These are phyloP conservation scores for Lotmaria passim DNA, from an alignment of 208 protist species.

Conservation along the genomic window DNA sequence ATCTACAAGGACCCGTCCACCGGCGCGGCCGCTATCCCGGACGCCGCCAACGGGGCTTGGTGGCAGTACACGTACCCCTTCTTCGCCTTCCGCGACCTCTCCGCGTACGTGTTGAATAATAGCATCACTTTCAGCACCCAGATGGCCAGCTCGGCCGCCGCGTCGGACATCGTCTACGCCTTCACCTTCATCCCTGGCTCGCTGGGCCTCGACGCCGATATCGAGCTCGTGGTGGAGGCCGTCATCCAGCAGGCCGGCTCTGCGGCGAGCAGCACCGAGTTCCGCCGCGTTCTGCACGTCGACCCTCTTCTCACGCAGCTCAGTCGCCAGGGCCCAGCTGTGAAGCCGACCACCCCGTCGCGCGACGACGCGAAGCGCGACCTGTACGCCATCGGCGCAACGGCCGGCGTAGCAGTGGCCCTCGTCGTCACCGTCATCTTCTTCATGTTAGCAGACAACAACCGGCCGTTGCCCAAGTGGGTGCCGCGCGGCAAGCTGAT, in stretches of 20 bases:
- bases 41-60: constrained; percentile 41
- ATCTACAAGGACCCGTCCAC: constrained; percentile 65
- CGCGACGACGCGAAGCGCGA: constrained; percentile 33
- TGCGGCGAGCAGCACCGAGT: constrained; percentile 46
- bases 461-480: constrained; percentile 80
- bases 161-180: constrained; percentile 53
- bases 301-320: constrained; percentile 75
- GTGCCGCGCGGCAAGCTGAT: constrained; percentile 82
- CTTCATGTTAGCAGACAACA: constrained; percentile 80
- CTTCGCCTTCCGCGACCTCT: constrained; percentile 77
- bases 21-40: constrained; percentile 37
- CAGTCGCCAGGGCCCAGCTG: constrained; percentile 67
- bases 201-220: constrained; percentile 47
- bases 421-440: constrained; percentile 68
- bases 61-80: constrained; percentile 79
- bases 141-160: constrained; percentile 27
- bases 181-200: constrained; percentile 83
- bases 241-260: constrained; percentile 33
- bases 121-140: constrained; percentile 47
- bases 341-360: background rate
- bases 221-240: constrained; percentile 69
- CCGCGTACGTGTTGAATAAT: constrained; percentile 37
- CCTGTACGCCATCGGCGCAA: constrained; percentile 62
- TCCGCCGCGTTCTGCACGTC: constrained; percentile 67
- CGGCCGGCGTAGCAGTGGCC: constrained; percentile 54